Base-by-base conservation (phyloP, 805 yeast species). In the Peterozyma xylosa region DNA sequence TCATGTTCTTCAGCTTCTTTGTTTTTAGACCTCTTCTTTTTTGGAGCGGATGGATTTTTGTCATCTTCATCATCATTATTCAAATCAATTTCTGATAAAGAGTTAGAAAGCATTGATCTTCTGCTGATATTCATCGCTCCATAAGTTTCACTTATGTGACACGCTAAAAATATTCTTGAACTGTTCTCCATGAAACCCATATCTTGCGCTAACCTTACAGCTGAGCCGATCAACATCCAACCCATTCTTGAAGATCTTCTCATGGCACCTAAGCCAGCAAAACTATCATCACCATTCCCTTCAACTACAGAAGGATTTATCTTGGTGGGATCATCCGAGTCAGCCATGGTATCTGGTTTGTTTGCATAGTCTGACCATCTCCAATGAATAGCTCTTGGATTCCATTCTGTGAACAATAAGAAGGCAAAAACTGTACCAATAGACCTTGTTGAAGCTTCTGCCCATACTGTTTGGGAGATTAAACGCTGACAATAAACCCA, bases 351-450 rank as follows among this genome's bases (percentile, higher is more conserved):
- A 9, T 74, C 81, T 0, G 76, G 70, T 41, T 66, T 62, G 53
- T 83, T 82, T 1, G 91, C 95, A 62, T 87, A 86, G 62, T 90
- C 96, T 1, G 80, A 64, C 86, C 91, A 78, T 50, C 88, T 66
- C 82, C 89, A 83, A 60, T 89, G 96, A 48, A 89, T 88, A 3
- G 96, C 96, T 43, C 96, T 68, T 3, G 96, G 96, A 53, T 89
- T 88, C 98, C 98, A 90, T 60, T 91, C 97, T 0, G 96, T 86
- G 53, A 87, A 82, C 14, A 90, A 66, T 41, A 90, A 62, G 56
- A 90, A 86, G 1, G 96, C 90, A 48, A 85, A 71, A 5, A 89
- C 81, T 0, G 96, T 87, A 1, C 96, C 96, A 3, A 89, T 76
- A 0, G 93, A 82, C 49, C 96, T 67, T 6, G 93, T 85, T 46